Percentiles rank a stretch among this genome's conserved stretches.
phyloP scores from a whole-genome alignment of 768 basidiomycete species.

The Xerocomellus chrysenteron region DNA sequence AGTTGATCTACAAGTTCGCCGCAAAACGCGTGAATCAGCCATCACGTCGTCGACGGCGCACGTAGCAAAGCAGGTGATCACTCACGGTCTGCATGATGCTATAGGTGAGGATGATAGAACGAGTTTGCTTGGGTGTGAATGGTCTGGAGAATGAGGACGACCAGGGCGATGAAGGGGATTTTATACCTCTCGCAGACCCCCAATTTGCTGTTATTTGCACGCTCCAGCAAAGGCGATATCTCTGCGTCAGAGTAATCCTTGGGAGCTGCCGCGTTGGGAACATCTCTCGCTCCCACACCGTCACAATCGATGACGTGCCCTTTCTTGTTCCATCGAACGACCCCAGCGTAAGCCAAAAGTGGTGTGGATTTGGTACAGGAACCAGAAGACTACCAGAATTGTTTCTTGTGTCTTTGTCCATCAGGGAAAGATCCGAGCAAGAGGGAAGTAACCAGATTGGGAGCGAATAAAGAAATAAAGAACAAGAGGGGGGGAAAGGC shows the following conservation, averaged over 20 bases:
- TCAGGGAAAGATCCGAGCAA: not conserved
- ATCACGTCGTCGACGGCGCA: not conserved
- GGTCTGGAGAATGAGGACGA: not conserved
- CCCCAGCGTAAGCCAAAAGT: not conserved
- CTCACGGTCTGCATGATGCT: conserved; percentile 17
- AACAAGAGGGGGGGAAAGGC: not conserved
- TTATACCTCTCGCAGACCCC: conserved; percentile 4
- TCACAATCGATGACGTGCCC: not conserved
- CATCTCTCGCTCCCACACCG: not conserved
- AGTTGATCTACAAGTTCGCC: not conserved
- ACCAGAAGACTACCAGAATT: not conserved
- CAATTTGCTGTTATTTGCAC: not conserved
- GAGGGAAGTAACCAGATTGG: not conserved
- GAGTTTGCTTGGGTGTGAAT: not conserved
- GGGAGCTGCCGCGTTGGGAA: not conserved
- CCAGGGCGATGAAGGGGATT: not conserved
- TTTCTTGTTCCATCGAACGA: not conserved
- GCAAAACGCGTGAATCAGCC: not conserved
- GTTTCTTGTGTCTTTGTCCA: no score
- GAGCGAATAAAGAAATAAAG: not conserved
- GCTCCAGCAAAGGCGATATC: not conserved
- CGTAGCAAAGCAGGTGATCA: not conserved
- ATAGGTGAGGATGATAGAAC: not conserved
- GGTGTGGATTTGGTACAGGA: not conserved
- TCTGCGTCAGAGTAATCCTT: not conserved